Evolutionary conservation across 208 protist species (phyloP), one percentile per base, ranked within the genome.

Genomic region (Tritrichomonas musculus): DNA sequence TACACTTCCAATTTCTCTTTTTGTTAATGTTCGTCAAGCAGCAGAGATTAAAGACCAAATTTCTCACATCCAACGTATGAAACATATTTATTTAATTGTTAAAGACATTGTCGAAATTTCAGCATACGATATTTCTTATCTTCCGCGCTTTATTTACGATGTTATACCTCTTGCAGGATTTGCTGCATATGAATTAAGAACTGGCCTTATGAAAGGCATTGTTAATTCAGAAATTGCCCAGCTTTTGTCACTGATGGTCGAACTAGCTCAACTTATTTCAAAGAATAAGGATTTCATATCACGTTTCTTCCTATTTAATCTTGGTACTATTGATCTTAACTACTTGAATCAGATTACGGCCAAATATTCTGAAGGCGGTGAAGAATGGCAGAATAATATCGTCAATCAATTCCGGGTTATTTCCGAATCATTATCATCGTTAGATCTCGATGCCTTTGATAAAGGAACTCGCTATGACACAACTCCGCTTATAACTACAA

Each of bases 381-480:
- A 44, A 53, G 47, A 53, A n/a, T 88, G 77, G 77, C 77, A 88
- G n/a, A 88, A 57, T 27, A 33, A 88, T 4, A 14, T 88, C 13
- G 57, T 88, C 30, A 20, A 27, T 20, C 17, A 57, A 33, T 3
- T 50, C 0, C 53, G 5, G 11, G 47, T 57, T 44, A 17, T 88
- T 4, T 57, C 41, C 20, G 25, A 57, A 8, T 5, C 9, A 49
- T 20, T 88, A 11, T 14, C 0, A 60, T 8, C 25, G 1, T n/a
- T 88, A 39, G 77, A 88, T 88, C 41, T 88, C 30, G 77, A 88
- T 39, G 25, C 53, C n/a, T 53, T 60, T 57, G 77, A 88, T 88
- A 57, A 57, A 17, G 77, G 77, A 3, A 11, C 47, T 39, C 0
- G 9, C 33, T 88, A 88, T 39, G 77, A 88, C 39, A 36, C 30